A percentile compares a stretch with the other conserved stretches of the same genome.
These are phyloP conservation scores for Ogataea parapolymorpha DNA, from an alignment of 805 yeast genomes.

Conservation along the genomic window DNA sequence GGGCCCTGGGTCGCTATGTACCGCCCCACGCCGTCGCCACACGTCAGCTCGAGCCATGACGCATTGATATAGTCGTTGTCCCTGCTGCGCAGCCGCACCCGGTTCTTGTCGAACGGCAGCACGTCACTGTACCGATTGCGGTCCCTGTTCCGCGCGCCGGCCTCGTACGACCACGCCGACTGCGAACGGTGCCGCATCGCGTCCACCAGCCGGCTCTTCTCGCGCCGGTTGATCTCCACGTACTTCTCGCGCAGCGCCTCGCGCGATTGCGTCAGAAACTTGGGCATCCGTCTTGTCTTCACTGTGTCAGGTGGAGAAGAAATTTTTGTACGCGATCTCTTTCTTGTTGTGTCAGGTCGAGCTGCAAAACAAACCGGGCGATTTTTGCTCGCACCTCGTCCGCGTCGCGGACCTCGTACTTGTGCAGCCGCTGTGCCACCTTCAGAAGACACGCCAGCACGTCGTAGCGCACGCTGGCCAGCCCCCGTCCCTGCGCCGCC, in stretches of 20 bases:
- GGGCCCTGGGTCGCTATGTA: conserved; percentile 77
- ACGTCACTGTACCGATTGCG: conserved; percentile 63
- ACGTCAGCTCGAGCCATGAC: conserved; percentile 25
- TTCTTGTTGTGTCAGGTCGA: conserved; percentile 6
- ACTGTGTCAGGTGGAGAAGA: conserved; percentile 1
- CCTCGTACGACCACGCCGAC: conserved; percentile 19
- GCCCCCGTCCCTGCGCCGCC: not conserved
- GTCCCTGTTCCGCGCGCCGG: conserved; percentile 14
- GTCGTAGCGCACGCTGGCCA: conserved; percentile 18
- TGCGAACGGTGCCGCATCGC: conserved; percentile 15
- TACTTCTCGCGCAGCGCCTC: conserved; percentile 22
- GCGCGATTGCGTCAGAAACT: conserved; percentile 21
- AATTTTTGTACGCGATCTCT: not conserved
- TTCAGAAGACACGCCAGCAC: conserved; percentile 23
- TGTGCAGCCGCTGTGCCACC: conserved; percentile 12
- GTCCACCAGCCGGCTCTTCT: conserved; percentile 18
- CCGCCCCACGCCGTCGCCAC: conserved; percentile 12
- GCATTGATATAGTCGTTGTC: conserved; percentile 40
- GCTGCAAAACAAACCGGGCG: not conserved
- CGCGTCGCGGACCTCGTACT: not conserved
- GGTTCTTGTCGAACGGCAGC: conserved; percentile 60
- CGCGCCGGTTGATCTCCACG: conserved; percentile 10
- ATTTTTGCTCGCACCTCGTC: not conserved
- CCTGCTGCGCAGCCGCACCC: conserved; percentile 41
- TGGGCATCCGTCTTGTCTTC: conserved; percentile 15